Percentiles rank a stretch among this genome's conserved stretches.
Conservation (phyloP, 2,329 filamentous ascomycete genomes). For the Rutstroemia sp. region DNA sequence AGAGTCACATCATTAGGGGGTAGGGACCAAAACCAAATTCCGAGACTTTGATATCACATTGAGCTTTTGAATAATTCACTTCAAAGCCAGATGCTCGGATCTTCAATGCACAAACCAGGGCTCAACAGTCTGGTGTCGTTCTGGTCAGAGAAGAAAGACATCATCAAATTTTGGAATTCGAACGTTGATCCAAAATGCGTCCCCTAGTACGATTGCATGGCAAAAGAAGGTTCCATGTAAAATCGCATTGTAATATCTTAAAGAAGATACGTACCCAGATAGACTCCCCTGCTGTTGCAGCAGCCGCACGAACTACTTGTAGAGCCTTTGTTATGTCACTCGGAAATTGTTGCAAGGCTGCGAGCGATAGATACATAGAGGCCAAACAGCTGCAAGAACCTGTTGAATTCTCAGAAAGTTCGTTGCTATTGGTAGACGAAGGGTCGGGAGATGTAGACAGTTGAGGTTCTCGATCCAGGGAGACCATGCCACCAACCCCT, state of each 20-base stretch:
- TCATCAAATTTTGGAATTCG: too few relatives aligned
- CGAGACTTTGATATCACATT: too few relatives aligned
- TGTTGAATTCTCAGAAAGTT: slow-evolving; percentile 2
- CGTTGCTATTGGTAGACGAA: slow-evolving; percentile 14
- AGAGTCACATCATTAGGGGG: background rate
- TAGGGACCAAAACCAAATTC: background rate
- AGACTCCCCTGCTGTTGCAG: slow-evolving; percentile 35
- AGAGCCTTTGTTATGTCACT: slow-evolving; percentile 23
- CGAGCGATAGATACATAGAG: slow-evolving; percentile 27
- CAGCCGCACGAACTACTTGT: slow-evolving; percentile 22
- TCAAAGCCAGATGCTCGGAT: background rate
- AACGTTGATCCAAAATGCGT: too few relatives aligned
- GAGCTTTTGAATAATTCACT: background rate
- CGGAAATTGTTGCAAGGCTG: slow-evolving; percentile 25
- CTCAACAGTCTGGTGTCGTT: too few relatives aligned
- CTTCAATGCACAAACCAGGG: background rate
- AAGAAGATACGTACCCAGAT: slow-evolving; percentile 29
- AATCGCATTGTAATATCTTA: background rate
- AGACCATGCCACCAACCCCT: background rate
- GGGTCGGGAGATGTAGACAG: slow-evolving; percentile 7
- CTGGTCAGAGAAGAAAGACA: too few relatives aligned
- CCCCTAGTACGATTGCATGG: background rate
- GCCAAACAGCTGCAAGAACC: slow-evolving; percentile 23
- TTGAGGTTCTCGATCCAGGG: background rate
- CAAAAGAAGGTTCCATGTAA: background rate